Percentiles rank a stretch among this genome's conserved stretches.
Conservation (phyloP, 768 basidiomycete genomes). For the Podaxis sp. region DNA sequence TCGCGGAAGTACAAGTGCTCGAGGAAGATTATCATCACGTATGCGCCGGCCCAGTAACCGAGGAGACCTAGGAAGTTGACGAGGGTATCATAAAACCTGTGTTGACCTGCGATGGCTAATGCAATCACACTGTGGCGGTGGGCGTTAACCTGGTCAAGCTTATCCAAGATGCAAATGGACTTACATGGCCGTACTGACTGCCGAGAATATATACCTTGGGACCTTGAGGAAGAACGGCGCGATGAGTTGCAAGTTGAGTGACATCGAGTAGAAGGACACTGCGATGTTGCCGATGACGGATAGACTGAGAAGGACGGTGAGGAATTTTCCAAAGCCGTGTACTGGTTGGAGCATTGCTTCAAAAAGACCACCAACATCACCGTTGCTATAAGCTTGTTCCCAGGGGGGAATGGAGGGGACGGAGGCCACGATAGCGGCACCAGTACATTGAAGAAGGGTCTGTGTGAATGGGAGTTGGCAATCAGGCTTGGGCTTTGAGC, state of each 20-base stretch:
- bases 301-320: constrained; percentile 78
- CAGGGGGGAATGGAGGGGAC: constrained; percentile 58
- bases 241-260: constrained; percentile 70
- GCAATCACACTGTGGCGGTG: constrained; percentile 56
- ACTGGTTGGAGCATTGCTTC: constrained; percentile 70
- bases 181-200: constrained; percentile 71
- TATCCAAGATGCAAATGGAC: constrained; percentile 22
- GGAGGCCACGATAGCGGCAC: constrained; percentile 66
- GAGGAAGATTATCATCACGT: constrained; percentile 57
- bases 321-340: constrained; percentile 74
- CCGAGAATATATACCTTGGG: constrained; percentile 76
- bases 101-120: constrained; percentile 71
- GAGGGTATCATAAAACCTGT: constrained; percentile 68
- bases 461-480: constrained; percentile 14
- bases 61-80: constrained; percentile 75
- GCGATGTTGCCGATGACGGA: constrained; percentile 84
- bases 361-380: constrained; percentile 70
- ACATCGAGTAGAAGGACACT: constrained; percentile 79
- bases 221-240: constrained; percentile 57
- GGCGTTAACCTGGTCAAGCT: neutral
- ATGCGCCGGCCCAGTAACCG: constrained; percentile 68
- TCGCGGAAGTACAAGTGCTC: constrained; percentile 72
- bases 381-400: constrained; percentile 54
- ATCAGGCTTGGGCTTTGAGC: neutral
- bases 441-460: constrained; percentile 47